These are phyloP conservation scores for Sodiomyces alkalinus DNA, from an alignment of 2,329 filamentous ascomycete species.

Conservation along the genomic window DNA sequence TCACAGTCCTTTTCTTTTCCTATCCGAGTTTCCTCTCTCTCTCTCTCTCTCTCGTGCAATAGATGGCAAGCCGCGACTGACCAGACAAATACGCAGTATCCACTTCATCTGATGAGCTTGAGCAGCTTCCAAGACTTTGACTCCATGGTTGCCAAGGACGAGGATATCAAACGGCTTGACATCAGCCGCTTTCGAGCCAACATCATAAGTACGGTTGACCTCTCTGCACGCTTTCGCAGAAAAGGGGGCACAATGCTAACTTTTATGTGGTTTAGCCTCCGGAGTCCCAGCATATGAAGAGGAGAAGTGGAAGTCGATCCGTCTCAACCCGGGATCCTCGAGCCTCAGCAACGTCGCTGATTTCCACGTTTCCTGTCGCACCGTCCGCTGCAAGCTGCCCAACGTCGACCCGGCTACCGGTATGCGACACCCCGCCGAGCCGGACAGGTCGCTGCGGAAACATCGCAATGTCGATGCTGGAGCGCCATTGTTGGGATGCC, in stretches of 20 bases:
- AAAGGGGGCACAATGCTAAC: background rate
- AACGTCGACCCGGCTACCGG: slow-evolving; percentile 52
- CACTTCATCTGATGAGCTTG: slow-evolving; percentile 52
- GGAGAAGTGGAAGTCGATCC: slow-evolving; percentile 51
- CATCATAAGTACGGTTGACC: slow-evolving; percentile 38
- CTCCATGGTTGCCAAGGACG: slow-evolving; percentile 34
- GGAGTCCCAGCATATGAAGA: slow-evolving; percentile 51
- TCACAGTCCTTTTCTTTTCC: too few species aligned
- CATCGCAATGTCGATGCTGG: slow-evolving; percentile 46
- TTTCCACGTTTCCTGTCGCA: slow-evolving; percentile 48
- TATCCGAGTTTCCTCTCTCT: background rate
- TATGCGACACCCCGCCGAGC: slow-evolving; percentile 36
- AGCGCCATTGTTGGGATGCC: slow-evolving; percentile 36
- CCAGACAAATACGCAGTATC: slow-evolving; percentile 34
- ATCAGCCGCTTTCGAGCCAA: slow-evolving; percentile 56
- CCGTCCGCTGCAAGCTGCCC: slow-evolving; percentile 53
- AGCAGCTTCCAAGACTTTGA: slow-evolving; percentile 48
- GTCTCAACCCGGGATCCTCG: slow-evolving; percentile 30
- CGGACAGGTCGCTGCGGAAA: slow-evolving; percentile 41
- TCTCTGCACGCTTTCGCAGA: background rate
- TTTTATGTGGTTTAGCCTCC: slow-evolving; percentile 28
- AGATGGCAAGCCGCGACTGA: background rate
- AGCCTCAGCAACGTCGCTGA: slow-evolving; percentile 26
- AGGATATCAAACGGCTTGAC: slow-evolving; percentile 35
- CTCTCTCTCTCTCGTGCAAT: background rate